Conservation (phyloP, 1,139 yeast species). For the Petasospora fabianii region DNA sequence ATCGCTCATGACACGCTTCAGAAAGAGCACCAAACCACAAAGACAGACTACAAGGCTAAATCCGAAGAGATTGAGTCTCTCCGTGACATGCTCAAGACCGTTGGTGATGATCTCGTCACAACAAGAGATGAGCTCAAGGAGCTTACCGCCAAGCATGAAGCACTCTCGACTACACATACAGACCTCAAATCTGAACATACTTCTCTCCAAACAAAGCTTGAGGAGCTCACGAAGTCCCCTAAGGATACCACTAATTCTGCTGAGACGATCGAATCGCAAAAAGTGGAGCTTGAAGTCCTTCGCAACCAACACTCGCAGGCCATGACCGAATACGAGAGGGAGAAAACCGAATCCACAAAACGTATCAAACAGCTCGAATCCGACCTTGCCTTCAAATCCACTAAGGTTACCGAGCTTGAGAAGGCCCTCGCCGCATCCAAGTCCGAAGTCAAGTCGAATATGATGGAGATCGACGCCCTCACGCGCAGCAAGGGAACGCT, state of each 20-base stretch:
- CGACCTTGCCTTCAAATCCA: not conserved
- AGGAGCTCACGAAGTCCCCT: conserved; percentile 6
- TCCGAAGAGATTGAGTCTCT: conserved; percentile 35
- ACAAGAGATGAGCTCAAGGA: conserved; percentile 40
- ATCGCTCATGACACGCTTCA: conserved; percentile 21
- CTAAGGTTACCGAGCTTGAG: conserved; percentile 2
- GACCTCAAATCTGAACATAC: not conserved
- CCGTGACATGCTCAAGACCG: conserved; percentile 66
- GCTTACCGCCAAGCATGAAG: conserved; percentile 20
- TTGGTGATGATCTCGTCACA: conserved; percentile 73
- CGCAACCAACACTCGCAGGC: conserved; percentile 34
- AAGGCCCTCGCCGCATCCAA: not conserved
- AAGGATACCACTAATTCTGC: not conserved
- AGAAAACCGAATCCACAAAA: conserved; percentile 12
- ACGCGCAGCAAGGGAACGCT: conserved; percentile 28
- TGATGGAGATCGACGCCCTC: conserved; percentile 20
- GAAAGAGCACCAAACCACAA: conserved; percentile 14
- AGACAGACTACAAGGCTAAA: conserved; percentile 15
- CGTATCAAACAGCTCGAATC: conserved; percentile 1
- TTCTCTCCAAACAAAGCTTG: not conserved
- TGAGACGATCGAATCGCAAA: conserved; percentile 16
- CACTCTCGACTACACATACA: conserved; percentile 7
- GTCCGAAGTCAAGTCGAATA: conserved; percentile 11
- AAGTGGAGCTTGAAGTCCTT: conserved; percentile 32
- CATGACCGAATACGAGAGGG: conserved; percentile 33